Conservation (phyloP, 2,329 filamentous ascomycete species). For the Botrytis aclada region DNA sequence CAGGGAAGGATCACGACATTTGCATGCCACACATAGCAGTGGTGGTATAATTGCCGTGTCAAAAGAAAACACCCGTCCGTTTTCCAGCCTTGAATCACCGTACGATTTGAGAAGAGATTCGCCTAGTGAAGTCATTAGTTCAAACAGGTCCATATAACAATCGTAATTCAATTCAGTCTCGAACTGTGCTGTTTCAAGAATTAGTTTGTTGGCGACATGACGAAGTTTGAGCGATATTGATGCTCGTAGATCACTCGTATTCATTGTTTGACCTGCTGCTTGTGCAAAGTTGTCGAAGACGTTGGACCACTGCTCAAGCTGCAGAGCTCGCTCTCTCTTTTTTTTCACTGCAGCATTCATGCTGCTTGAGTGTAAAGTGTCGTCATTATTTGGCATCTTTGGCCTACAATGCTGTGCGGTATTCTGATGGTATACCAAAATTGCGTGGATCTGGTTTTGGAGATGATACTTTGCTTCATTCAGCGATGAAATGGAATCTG, state of each 20-base stretch:
- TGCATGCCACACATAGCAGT: conserved; percentile 8
- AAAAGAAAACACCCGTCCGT: conserved; percentile 4
- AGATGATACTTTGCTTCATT: conserved; percentile 9
- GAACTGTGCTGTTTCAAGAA: conserved; percentile 10
- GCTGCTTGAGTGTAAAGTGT: not conserved
- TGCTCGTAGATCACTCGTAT: conserved; percentile 3
- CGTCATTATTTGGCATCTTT: fast-evolving
- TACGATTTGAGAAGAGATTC: conserved; percentile 12
- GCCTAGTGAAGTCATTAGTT: conserved; percentile 16
- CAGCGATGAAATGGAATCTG: not conserved
- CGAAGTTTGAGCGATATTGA: conserved; percentile 5
- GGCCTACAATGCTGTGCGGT: not conserved
- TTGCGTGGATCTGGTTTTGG: conserved; percentile 5
- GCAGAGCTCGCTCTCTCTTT: not conserved
- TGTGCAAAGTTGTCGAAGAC: conserved; percentile 3
- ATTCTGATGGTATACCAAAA: not conserved
- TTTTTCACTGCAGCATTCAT: not conserved
- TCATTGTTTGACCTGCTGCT: not conserved
- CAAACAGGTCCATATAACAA: conserved; percentile 9
- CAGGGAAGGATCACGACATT: conserved; percentile 16
- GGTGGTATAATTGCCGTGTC: conserved; percentile 6
- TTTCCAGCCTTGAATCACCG: not conserved
- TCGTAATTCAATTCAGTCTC: conserved; percentile 16
- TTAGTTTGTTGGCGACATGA: not conserved
- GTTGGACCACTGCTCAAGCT: conserved; percentile 10